Percentiles rank a stretch among this genome's conserved stretches.
Evolutionary conservation across 2,329 filamentous ascomycete genomes (phyloP).

Genomic region (Mycosphaerella sp.): DNA sequence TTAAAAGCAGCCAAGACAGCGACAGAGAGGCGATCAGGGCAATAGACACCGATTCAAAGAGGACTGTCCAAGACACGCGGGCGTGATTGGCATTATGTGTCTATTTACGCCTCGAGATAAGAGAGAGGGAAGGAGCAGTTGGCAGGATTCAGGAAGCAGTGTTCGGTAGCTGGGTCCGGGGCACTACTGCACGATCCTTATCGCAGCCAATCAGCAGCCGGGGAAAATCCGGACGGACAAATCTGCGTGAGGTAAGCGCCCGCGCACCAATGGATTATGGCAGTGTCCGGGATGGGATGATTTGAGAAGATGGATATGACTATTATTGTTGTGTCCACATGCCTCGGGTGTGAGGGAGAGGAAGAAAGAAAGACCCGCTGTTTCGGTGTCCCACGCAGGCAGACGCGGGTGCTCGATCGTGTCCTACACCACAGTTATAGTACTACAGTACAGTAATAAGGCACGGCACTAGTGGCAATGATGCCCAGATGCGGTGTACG

Average conservation of each 20-base stretch:
- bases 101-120: slow-evolving; percentile 5
- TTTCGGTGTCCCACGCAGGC: slow-evolving; percentile 4
- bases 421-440: too few relatives aligned
- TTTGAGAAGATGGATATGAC: too few relatives aligned
- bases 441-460: too few relatives aligned
- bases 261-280: slow-evolving; percentile 4
- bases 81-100: slow-evolving; percentile 8
- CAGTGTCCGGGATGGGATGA: too few relatives aligned
- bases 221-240: background rate
- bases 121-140: too few relatives aligned
- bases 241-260: background rate
- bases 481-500: too few relatives aligned
- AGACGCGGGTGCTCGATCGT: background rate
- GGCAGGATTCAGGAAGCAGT: background rate
- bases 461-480: too few relatives aligned
- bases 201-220: background rate
- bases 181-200: slow-evolving; percentile 3
- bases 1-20: too few relatives aligned
- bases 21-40: too few relatives aligned
- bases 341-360: background rate
- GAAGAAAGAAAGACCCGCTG: background rate
- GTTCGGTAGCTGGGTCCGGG: background rate
- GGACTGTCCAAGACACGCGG: slow-evolving; percentile 2
- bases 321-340: background rate
- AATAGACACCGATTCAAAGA: too few relatives aligned